Evolutionary conservation across 2,329 filamentous ascomycete genomes (phyloP), one percentile per base, ranked within the genome.

Genomic region (Pseudogymnoascus sp.): DNA sequence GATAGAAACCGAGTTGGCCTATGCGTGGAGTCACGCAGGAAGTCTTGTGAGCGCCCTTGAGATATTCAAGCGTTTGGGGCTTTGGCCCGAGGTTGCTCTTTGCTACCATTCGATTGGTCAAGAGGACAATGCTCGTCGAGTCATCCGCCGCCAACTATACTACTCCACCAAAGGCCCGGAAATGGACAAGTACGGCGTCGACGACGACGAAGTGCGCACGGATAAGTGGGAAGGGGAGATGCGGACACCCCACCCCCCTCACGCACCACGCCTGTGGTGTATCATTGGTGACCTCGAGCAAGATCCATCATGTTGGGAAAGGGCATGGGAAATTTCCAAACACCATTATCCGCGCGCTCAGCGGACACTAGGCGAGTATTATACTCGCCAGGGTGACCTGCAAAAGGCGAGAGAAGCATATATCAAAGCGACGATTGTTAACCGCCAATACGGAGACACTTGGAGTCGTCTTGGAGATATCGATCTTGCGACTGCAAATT

Each of bases 381-480:
- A 91, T 73, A 82, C 95, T 37, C 79, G 84, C 39, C 75, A 82
- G 16, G 85, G 87, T 66, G 82, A 93, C 57, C 85, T 88, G 72
- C 73, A 80, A 21, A 84, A 86, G 67, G 92, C 93, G 0, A 85
- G 87, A 13, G 85, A 88, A 36, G 90, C 93, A 1, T 99, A 96
- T 75, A 80, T 80, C 57, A 85, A 89, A 65, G 92, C 92, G 25
- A 83, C 96, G 0, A 80, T 82, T 21, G 88, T 91, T 63, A 96
- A 96, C 73, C 85, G 90, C 13, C 80, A 96, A 41, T 93, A 92
- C 73, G 85, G 90, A 1, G 84, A 90, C 62, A 86, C 92, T 64
- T 99, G 95, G 95, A 92, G 92, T 72, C 87, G 93, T 0, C 80
- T 98, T 4, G 95, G 95, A 6, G 96, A 96, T 73, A 91, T 96